Conservation (phyloP, 176 grass and related monocot genomes). For the Phyllostachys edulis region DNA sequence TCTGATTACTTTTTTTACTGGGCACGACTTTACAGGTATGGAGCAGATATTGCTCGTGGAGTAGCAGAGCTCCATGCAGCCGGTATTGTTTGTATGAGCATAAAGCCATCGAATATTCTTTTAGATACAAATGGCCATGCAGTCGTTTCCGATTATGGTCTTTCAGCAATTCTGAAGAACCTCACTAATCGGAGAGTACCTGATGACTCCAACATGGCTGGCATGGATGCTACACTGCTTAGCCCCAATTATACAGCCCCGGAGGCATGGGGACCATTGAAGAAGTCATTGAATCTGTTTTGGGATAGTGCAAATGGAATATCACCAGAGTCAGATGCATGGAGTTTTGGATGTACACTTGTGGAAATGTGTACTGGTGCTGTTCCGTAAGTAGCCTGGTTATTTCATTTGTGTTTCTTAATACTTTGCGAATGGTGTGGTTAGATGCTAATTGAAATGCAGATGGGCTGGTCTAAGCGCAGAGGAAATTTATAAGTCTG, state of each 20-base stretch:
- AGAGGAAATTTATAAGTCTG: conserved; percentile 82
- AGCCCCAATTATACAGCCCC: conserved; percentile 97
- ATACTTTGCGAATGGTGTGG: conserved; percentile 36
- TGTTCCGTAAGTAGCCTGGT: conserved; percentile 85
- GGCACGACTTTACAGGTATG: conserved; percentile 65
- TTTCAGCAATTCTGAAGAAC: conserved; percentile 94
- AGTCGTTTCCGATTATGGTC: conserved; percentile 91
- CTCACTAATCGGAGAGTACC: conserved; percentile 56
- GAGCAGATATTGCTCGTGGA: conserved; percentile 97
- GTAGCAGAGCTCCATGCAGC: conserved; percentile 93
- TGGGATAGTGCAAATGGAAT: conserved; percentile 82
- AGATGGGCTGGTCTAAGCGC: conserved; percentile 96
- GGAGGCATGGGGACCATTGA: conserved; percentile 92
- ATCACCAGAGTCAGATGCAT: conserved; percentile 92
- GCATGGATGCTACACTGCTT: conserved; percentile 78
- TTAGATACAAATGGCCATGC: conserved; percentile 69
- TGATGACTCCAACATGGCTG: conserved; percentile 61
- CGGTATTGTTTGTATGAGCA: conserved; percentile 98
- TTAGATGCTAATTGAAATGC: conserved; percentile 58
- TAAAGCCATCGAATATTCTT: conserved; percentile 98
- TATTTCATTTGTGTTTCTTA: conserved; percentile 48
- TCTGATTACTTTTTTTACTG: background rate
- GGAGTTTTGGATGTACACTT: conserved; percentile 98
- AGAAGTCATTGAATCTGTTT: conserved; percentile 78
- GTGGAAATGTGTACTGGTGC: conserved; percentile 99